Evolutionary conservation across 331 rosid species (phyloP), one percentile per base, ranked within the genome.

Genomic region (Arachis monticola): DNA sequence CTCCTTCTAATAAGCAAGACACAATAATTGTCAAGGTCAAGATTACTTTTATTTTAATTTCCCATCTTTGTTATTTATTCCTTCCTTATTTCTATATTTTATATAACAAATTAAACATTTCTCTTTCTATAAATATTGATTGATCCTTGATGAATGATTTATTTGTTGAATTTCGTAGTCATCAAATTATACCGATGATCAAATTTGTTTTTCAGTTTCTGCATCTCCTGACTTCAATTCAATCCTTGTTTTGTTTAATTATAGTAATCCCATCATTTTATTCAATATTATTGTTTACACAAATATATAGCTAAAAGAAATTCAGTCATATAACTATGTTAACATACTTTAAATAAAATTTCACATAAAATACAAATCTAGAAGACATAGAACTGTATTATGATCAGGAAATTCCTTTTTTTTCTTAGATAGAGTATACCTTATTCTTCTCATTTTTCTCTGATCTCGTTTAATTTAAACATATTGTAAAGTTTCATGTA

Each of bases 11-110:
- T 45, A 71, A 83, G 71, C 77, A 87, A 53, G 74, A 79, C 13
- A 67, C 8, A 79, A 67, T 3, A 79, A 58, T 30, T 67, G 38
- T 55, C 8, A 64, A 87, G 91, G 93, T 89, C 76, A 81, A 69
- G 38, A 42, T 69, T 32, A 14, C 1, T 70, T 77, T 35, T 35
- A 35, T 35, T 35, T 35, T 35, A 35, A 2, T 5, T 35, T 35
- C 40, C 40, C 5, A 22, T 72, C 45, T 8, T 11, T 3, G 40
- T 30, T 45, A 35, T 12, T 62, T 45, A 42, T 48, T 8, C 31
- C 67, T 67, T 35, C 45, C 4, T 35, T 35, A 35, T 35, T 35
- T 35, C 4, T 35, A 35, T 3, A 35, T 35, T 35, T 35, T 35
- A 35, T 35, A 35, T 35, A 35, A 35, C 40, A 60, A 60, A 40